These are phyloP conservation scores for Pterula multifida DNA, from an alignment of 1,284 basidiomycete species.

Conservation along the genomic window DNA sequence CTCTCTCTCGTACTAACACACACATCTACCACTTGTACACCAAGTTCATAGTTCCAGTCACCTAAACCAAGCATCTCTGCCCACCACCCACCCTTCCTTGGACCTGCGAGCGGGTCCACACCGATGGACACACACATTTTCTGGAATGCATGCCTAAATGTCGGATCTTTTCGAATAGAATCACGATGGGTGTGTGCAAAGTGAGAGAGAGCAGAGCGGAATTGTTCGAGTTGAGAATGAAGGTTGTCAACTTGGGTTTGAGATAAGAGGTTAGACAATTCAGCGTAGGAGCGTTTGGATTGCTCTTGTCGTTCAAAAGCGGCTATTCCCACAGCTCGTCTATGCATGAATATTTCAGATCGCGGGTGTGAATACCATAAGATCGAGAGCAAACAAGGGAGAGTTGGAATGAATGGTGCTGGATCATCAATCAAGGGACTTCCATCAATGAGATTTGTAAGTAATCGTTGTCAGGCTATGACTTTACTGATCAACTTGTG, in stretches of 20 bases:
- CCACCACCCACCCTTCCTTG: constrained; percentile 82
- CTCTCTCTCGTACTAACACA: constrained; percentile 81
- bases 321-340: constrained; percentile 63
- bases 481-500: no score
- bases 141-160: constrained; percentile 87
- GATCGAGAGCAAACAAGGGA: no score
- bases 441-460: no score
- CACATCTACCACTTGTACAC: constrained; percentile 94
- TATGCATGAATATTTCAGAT: constrained; percentile 33
- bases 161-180: constrained; percentile 78
- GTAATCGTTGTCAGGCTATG: no score
- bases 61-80: constrained; percentile 77
- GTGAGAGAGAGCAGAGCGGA: constrained; percentile 67
- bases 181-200: constrained; percentile 82
- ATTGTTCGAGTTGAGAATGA: constrained; percentile 73
- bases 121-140: constrained; percentile 94
- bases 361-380: not conserved
- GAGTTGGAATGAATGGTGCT: no score
- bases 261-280: constrained; percentile 73
- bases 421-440: no score
- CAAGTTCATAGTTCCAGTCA: constrained; percentile 94
- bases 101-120: constrained; percentile 88
- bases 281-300: constrained; percentile 65
- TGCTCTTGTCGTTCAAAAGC: constrained; percentile 66
- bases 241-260: constrained; percentile 69